Base-by-base conservation (phyloP, 768 basidiomycete genomes). In the Mycena pura region DNA sequence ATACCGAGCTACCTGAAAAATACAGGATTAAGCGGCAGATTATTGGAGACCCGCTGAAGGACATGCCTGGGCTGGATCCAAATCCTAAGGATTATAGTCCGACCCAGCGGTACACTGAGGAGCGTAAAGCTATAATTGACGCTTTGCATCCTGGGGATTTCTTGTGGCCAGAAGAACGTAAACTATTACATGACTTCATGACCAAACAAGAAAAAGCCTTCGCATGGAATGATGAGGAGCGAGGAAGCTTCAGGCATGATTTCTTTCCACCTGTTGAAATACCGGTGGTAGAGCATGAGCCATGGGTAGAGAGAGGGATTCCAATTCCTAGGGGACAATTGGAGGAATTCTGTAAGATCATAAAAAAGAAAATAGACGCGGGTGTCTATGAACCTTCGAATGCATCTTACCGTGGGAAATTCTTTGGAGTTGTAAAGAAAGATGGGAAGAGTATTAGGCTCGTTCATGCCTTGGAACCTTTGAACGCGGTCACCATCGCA, bases 381-480 rank as follows among this genome's bases (percentile, higher is more conserved):
- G 58, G 63, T 0, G 64, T 57, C n/a, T 66, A 59, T 25, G 66
- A 64, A 21, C 46, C 34, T 1, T 63, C 41, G 1, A 40, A 59
- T n/a, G 19, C 64, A 1, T 43, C 63, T 3, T 78, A 79, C 39
- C 54, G 72, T 0, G 74, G 72, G 0, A 48, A 69, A 4, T 75
- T 72, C 72, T 79, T 77, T 40, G 74, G 70, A 22, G 71, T 78
- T 5, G 24, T 62, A 8, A 60, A 60, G 39, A 70, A 72, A 24
- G 65, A 71, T 25, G 60, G 69, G 1, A 68, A 67, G 24, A 63
- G 57, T 0, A 62, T 76, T 2, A 49, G 66, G 0, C 22, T 72
- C 0, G 70, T 75, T 0, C 72, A 73, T 38, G 60, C 69, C 27
- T 51, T 75, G 8, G 69, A 75, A 53, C 69, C 67, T 0, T 61